Conservation (phyloP, 2,329 filamentous ascomycete species). For the Colletotrichum viniferum region DNA sequence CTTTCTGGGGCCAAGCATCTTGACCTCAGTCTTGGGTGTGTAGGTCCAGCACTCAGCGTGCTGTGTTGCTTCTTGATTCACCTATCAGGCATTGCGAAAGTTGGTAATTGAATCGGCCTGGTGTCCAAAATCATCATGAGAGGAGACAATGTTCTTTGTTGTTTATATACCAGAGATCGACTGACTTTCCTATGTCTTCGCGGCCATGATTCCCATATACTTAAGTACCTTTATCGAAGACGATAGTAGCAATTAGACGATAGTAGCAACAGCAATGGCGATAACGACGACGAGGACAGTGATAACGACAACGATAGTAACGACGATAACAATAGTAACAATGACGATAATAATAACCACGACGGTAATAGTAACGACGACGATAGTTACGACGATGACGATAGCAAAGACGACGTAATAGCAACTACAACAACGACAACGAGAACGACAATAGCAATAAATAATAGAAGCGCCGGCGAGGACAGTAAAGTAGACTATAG, state of each 20-base stretch:
- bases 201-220: not conserved
- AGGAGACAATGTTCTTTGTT: not conserved
- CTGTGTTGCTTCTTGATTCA: not conserved
- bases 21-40: not conserved
- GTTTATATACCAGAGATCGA: not conserved
- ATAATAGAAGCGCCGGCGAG: not conserved
- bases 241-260: not conserved
- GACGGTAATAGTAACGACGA: too few relatives aligned
- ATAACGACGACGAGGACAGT: not conserved
- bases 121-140: not conserved
- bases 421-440: too few relatives aligned
- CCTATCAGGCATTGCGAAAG: not conserved
- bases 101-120: not conserved
- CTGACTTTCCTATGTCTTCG: not conserved
- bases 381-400: too few relatives aligned
- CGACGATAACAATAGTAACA: not conserved
- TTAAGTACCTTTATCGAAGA: not conserved
- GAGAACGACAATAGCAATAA: not conserved
- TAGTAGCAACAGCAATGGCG: not conserved
- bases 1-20: not conserved
- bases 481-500: not conserved
- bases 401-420: too few relatives aligned
- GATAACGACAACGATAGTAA: not conserved
- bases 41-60: not conserved
- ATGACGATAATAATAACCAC: too few relatives aligned